These are phyloP conservation scores for Drechslerella coelobrocha DNA, from an alignment of 2,329 filamentous ascomycete species.

Conservation along the genomic window DNA sequence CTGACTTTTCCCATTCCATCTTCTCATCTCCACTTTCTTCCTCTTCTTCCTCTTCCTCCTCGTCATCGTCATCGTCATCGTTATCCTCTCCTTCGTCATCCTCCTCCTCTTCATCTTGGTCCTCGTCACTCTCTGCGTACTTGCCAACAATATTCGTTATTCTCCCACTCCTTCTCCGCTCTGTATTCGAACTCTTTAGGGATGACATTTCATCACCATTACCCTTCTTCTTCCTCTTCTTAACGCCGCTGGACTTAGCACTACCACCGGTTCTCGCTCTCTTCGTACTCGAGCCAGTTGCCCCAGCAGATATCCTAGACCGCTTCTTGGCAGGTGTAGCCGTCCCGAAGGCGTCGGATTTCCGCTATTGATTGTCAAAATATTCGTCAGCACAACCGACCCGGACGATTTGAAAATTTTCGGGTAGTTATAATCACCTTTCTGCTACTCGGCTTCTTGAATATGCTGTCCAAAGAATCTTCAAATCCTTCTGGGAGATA, in stretches of 20 bases:
- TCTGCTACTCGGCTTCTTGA: constrained; percentile 63
- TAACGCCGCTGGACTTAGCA: constrained; percentile 15
- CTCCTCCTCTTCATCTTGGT: constrained; percentile 59
- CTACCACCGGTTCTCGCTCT: constrained; percentile 50
- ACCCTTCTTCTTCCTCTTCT: constrained; percentile 57
- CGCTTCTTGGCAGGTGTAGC: constrained; percentile 51
- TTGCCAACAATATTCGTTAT: constrained; percentile 57
- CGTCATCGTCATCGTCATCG: constrained; percentile 59
- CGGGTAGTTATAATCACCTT: constrained; percentile 20
- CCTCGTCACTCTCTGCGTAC: constrained; percentile 59
- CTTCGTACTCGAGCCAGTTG: constrained; percentile 39
- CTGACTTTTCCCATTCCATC: constrained; percentile 54
- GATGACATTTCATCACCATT: constrained; percentile 47
- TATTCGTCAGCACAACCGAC: background rate
- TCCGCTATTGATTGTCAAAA: constrained; percentile 22
- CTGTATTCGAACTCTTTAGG: constrained; percentile 44
- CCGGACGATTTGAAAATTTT: background rate
- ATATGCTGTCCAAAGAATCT: constrained; percentile 74
- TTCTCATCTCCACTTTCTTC: constrained; percentile 55
- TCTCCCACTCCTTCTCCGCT: constrained; percentile 58
- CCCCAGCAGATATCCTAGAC: constrained; percentile 32
- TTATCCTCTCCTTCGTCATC: constrained; percentile 55
- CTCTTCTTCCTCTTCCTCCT: constrained; percentile 56
- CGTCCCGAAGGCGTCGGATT: constrained; percentile 36
- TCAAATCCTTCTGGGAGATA: constrained; percentile 80